Conservation (phyloP, 2,329 filamentous ascomycete species). For the Polychaeton citri region DNA sequence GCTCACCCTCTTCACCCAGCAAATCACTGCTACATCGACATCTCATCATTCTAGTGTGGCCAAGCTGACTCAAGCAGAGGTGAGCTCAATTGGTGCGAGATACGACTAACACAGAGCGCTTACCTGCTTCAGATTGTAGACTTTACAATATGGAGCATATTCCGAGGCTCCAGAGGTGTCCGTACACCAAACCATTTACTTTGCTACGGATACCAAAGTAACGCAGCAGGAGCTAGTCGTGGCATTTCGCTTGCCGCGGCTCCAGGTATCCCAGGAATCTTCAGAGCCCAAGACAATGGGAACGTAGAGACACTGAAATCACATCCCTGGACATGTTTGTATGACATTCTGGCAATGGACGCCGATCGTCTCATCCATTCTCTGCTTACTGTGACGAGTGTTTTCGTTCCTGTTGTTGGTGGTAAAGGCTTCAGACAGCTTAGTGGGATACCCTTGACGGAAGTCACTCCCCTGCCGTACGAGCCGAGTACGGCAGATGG, state of each 20-base stretch:
- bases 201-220: constrained; percentile 65
- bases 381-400: constrained; percentile 60
- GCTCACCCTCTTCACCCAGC: constrained; percentile 32
- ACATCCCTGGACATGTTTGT: constrained; percentile 60
- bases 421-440: constrained; percentile 62
- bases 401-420: constrained; percentile 53
- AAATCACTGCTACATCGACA: constrained; percentile 20
- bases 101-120: constrained; percentile 7
- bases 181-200: constrained; percentile 59
- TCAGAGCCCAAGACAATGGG: constrained; percentile 51
- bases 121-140: constrained; percentile 33
- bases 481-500: not conserved
- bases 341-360: constrained; percentile 58
- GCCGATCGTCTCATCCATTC: constrained; percentile 68
- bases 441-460: constrained; percentile 53
- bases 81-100: constrained; percentile 19
- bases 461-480: constrained; percentile 18
- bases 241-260: constrained; percentile 21
- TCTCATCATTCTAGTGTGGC: constrained; percentile 13
- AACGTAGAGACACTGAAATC: constrained; percentile 56
- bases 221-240: constrained; percentile 17
- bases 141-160: constrained; percentile 57
- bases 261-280: constrained; percentile 51
- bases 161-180: constrained; percentile 40
- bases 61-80: constrained; percentile 28